These are phyloP conservation scores for Falciphora oryzae DNA, from an alignment of 2,329 filamentous ascomycete genomes.

Conservation along the genomic window DNA sequence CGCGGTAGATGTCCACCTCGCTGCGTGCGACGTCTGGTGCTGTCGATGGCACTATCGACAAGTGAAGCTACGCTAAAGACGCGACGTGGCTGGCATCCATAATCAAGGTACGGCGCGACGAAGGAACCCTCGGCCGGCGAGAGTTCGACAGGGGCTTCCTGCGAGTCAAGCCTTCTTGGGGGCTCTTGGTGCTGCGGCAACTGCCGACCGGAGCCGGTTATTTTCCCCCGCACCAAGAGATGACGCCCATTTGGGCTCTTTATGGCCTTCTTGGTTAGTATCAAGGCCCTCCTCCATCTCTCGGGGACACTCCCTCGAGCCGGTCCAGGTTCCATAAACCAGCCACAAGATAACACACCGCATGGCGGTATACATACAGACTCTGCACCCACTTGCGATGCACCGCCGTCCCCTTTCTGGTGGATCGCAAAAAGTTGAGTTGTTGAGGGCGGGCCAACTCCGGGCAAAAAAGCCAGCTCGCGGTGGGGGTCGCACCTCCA, in stretches of 20 bases:
- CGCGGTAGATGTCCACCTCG: neutral
- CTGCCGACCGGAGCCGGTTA: neutral
- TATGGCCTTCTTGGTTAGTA: too few species aligned
- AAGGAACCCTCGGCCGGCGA: too few species aligned
- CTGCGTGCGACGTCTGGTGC: neutral
- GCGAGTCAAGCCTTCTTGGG: too few species aligned
- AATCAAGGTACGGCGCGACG: too few species aligned
- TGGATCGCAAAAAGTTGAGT: slow-evolving; percentile 1
- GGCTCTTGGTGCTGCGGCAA: neutral
- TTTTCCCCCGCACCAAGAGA: neutral
- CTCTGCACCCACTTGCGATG: neutral
- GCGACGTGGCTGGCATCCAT: too few species aligned
- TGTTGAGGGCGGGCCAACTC: neutral
- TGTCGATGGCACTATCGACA: too few species aligned
- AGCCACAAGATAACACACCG: neutral
- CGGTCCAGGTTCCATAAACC: neutral
- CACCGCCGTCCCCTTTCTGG: neutral
- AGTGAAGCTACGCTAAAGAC: too few species aligned
- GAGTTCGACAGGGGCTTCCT: too few species aligned
- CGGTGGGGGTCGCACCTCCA: neutral
- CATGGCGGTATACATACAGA: too few species aligned
- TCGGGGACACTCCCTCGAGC: neutral
- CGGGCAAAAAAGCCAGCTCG: neutral
- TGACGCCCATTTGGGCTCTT: too few species aligned
- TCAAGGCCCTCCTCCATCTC: too few species aligned